These are phyloP conservation scores for Neonectria punicea DNA, from an alignment of 2,329 filamentous ascomycete genomes.

Conservation along the genomic window DNA sequence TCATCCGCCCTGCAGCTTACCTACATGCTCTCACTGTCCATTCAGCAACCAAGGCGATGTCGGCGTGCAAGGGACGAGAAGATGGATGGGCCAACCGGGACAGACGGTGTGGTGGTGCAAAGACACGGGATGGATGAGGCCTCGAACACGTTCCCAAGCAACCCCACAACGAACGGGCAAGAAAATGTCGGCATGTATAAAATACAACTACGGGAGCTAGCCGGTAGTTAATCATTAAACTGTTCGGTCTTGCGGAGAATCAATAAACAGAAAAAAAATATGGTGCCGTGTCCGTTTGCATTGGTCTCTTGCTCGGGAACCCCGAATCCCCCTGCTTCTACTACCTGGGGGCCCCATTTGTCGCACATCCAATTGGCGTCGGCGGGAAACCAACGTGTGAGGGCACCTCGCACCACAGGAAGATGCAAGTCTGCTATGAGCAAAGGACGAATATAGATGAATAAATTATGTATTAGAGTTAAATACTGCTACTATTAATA, in stretches of 20 bases:
- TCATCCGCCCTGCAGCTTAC: conserved; percentile 10
- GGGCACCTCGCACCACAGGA: background rate
- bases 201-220: background rate
- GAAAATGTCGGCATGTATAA: background rate
- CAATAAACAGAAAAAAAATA: background rate
- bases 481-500: no score
- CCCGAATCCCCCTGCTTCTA: background rate
- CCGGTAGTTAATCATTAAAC: background rate
- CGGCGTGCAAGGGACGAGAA: conserved; percentile 17
- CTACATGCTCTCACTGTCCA: conserved; percentile 8
- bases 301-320: background rate
- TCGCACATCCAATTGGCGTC: conserved; percentile 18
- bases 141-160: background rate
- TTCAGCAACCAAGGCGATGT: conserved; percentile 27
- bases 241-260: conserved; percentile 16
- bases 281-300: background rate
- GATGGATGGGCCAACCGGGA: conserved; percentile 4
- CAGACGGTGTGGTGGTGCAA: conserved; percentile 6
- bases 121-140: background rate
- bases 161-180: background rate
- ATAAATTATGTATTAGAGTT: background rate
- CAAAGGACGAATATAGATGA: background rate
- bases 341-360: background rate
- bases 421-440: background rate
- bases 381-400: conserved; percentile 18